Conservation (phyloP, 1,284 basidiomycete species). For the Moniliella sp. region DNA sequence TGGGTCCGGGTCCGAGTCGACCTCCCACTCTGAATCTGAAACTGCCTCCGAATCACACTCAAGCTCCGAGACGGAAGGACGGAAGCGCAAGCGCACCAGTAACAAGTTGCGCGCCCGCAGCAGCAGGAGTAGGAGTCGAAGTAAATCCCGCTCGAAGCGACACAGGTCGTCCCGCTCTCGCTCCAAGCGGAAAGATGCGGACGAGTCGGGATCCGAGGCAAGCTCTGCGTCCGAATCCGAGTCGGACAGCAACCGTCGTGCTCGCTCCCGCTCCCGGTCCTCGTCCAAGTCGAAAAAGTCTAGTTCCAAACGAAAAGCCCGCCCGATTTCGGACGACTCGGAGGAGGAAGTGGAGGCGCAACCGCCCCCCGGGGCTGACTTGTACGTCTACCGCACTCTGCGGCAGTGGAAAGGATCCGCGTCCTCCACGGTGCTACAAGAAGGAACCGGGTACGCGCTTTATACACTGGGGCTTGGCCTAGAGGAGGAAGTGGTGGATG, state of each 20-base stretch:
- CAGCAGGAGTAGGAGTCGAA: neutral
- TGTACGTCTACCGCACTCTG: too few relatives aligned
- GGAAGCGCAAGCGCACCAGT: slow-evolving; percentile 6
- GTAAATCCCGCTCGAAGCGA: slow-evolving; percentile 1
- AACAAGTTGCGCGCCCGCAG: neutral
- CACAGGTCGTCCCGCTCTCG: neutral
- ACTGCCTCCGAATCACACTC: too few relatives aligned
- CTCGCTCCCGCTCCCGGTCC: too few relatives aligned
- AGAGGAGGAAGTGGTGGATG: too few relatives aligned
- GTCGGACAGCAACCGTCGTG: neutral
- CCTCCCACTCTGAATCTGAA: neutral
- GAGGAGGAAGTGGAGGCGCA: neutral
- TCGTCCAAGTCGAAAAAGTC: too few relatives aligned
- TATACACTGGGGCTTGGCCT: too few relatives aligned
- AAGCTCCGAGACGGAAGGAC: too few relatives aligned
- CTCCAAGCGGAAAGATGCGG: neutral
- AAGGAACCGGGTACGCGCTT: too few relatives aligned
- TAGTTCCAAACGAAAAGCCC: neutral
- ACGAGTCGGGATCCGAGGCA: neutral
- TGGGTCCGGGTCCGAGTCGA: neutral
- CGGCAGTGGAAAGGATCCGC: too few relatives aligned
- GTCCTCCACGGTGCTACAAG: too few relatives aligned
- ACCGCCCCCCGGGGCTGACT: neutral
- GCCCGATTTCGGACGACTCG: slow-evolving; percentile 1
- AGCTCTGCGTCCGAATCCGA: neutral